Evolutionary conservation across 306 rosid genomes (phyloP), one percentile per base, ranked within the genome.

Genomic region (Quercus gilva): DNA sequence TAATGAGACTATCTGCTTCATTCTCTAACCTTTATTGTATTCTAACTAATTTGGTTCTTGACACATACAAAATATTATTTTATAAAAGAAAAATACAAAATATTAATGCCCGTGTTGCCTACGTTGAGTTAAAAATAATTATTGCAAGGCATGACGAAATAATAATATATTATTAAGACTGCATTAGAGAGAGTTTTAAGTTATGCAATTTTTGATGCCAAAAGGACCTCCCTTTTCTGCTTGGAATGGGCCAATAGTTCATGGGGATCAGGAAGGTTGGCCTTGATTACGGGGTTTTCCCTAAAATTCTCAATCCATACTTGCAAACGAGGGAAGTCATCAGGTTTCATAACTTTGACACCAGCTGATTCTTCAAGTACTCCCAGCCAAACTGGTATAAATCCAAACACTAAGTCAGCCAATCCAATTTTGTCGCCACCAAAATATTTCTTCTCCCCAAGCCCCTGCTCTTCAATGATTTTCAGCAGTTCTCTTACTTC

Each of bases 381-480:
- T 43, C 64, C 78, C 7, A 83, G 26, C 83, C 83, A 79, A 25
- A 23, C 77, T 29, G 74, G 64, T 13, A 78, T 6, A 37, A 57
- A 12, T 29, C 83, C 86, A 35, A 78, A 35, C 14, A 79, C 71
- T 17, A 70, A 53, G 80, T 83, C 86, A 52, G 71, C 23, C 23
- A 83, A 74, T 51, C 80, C 80, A 58, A 83, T 74, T 21, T 51
- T 49, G 33, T 78, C 76, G 53, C 86, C 86, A 11, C 83, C 80
- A 20, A 78, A 83, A 68, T 57, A 68, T 9, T 76, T 71, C 19
- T 76, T 71, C 19, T 64, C 80, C 7, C 75, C 68, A 37, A 80
- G 20, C 43, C 74, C 43, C 2, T 74, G 75, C 1, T 80, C 79
- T 68, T 80, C 83, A 33, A 74, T 20, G 5, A 73, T 23, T n/a